Percentiles rank a stretch among this genome's conserved stretches.
Conservation (phyloP, 495 filamentous ascomycete species). For the Neurospora sp. region DNA sequence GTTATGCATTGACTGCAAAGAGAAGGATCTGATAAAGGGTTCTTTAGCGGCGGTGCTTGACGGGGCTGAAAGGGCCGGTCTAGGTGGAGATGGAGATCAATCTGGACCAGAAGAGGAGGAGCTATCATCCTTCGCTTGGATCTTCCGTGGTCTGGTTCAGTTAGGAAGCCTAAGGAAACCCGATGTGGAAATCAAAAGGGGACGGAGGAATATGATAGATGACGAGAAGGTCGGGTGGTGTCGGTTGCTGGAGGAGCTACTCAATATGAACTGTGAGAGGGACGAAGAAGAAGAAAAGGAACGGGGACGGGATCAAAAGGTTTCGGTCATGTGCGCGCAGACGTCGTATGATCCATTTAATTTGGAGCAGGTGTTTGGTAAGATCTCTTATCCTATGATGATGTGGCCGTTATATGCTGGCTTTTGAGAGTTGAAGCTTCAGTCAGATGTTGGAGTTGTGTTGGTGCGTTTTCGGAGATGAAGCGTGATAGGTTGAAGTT, state of each 20-base stretch:
- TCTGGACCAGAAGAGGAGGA: neutral
- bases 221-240: constrained; percentile 3
- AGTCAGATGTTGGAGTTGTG: neutral
- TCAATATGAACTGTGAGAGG: neutral
- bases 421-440: neutral
- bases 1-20: constrained; percentile 4
- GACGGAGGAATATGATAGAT: neutral
- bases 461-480: neutral
- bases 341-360: neutral
- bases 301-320: neutral
- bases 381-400: neutral
- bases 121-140: neutral
- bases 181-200: constrained; percentile 8
- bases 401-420: neutral
- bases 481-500: neutral
- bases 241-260: neutral
- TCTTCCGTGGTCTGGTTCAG: constrained; percentile 3
- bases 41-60: neutral
- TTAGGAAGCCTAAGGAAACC: constrained; percentile 7
- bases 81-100: neutral
- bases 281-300: neutral
- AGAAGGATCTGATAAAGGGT: neutral
- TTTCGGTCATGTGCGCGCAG: neutral
- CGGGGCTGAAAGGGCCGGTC: neutral
- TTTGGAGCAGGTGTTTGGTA: neutral